phyloP scores from a whole-genome alignment of 2,329 filamentous ascomycete genomes.

The Sporothrix variecibatus region DNA sequence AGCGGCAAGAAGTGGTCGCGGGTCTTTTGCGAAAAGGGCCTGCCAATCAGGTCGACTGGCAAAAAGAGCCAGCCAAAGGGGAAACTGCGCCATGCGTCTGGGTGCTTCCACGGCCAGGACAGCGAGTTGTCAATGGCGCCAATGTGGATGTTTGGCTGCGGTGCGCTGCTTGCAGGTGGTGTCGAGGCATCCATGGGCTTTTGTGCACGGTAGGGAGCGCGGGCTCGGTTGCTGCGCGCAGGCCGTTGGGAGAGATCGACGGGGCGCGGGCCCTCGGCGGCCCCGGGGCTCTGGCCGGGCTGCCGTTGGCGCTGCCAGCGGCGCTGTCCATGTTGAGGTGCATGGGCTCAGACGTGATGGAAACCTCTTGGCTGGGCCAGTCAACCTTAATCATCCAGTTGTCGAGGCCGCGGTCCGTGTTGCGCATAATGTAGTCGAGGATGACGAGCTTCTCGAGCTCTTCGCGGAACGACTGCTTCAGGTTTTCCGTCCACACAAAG shows the following conservation, averaged over 20 bases:
- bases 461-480: slow-evolving; percentile 92
- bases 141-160: slow-evolving; percentile 68
- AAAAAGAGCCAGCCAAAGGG: slow-evolving; percentile 98
- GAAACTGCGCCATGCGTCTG: slow-evolving; percentile 87
- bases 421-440: slow-evolving; percentile 98
- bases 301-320: slow-evolving; percentile 39
- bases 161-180: slow-evolving; percentile 47
- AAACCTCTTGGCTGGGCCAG: slow-evolving; percentile 77
- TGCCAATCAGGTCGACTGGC: slow-evolving; percentile 91
- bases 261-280: slow-evolving; percentile 62
- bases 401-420: slow-evolving; percentile 92
- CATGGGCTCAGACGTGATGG: slow-evolving; percentile 79
- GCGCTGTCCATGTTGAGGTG: slow-evolving; percentile 64
- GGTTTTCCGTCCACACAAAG: slow-evolving; percentile 82
- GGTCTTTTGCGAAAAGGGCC: slow-evolving; percentile 93
- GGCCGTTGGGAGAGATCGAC: slow-evolving; percentile 54
- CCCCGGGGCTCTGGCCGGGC: slow-evolving; percentile 37
- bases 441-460: slow-evolving; percentile 97
- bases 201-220: slow-evolving; percentile 68
- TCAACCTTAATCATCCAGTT: slow-evolving; percentile 99
- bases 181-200: slow-evolving; percentile 81
- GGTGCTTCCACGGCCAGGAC: slow-evolving; percentile 99
- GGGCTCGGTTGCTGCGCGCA: slow-evolving; percentile 44
- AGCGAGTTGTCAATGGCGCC: slow-evolving; percentile 97
- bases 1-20: slow-evolving; percentile 94